Base-by-base conservation (phyloP, 1,139 yeast species). In the Nakaseomyces nivariensis region DNA sequence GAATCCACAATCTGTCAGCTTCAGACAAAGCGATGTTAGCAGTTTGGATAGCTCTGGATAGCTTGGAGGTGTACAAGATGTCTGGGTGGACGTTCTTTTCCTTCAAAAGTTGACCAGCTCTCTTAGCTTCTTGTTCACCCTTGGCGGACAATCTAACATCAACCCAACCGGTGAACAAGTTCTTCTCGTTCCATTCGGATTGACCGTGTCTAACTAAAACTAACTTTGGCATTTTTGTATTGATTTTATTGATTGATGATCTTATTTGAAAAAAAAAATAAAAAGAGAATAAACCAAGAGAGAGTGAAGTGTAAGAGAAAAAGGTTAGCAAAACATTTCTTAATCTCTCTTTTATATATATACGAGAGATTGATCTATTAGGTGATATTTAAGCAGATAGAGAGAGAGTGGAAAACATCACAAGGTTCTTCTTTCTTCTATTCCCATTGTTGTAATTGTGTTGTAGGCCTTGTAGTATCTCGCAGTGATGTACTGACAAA, bases 161-260 rank as follows among this genome's bases (percentile, higher is more conserved):
- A 58, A 90, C 97, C 98, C 98, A 92, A 68, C 98, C 98, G 71
- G 97, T 90, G 83, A 92, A 92, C 64, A 90, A 79, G 81, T 92
- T 90, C 80, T 87, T 87, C 74, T 88, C 96, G 74, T 90, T 90
- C 97, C 97, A 90, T 73, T 87, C 97, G 75, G 96, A 86, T 79
- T 90, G 96, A 68, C 97, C 97, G 92, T 90, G 97, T 80, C 97
- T 85, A 64, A 85, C 86, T 71, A 85, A 76, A 67, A 85, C 78
- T 73, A 85, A 77, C 72, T 82, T 84, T 66, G 83, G 86, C 72
- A 75, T 75, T 72, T 34, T 52, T 44, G 26, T 9, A 11, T 56
- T 66, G 22, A 17, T 17, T 17, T 17, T 17, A 2, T 46, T 53
- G 45, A 43, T 6, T 29, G 31, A 29, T 29, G 6, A 3, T 29